Base-by-base conservation (phyloP, 352 stramenopile species). In the Phytophthora rubi region DNA sequence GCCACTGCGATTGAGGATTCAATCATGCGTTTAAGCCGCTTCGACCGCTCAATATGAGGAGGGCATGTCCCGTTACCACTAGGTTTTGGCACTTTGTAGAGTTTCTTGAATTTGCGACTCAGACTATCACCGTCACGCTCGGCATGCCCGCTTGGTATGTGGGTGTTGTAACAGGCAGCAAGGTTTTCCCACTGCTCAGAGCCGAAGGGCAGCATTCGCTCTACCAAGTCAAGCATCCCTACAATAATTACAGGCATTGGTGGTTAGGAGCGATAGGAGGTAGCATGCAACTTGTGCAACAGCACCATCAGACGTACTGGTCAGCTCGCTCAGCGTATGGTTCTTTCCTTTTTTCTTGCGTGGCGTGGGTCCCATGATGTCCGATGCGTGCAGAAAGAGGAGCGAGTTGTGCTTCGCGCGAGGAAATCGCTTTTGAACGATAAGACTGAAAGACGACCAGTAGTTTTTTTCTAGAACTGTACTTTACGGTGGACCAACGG, bases 31-130 rank as follows among this genome's bases (percentile, higher is more conserved):
- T 44, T 44, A 44, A 44, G 35, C 13, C 35, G 12, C 35, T 44
- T 44, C 12, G 35, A 44, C 35, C 35, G 0, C 35, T 44, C 35
- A 44, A 44, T 44, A n/a, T 44, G 35, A 44, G 3, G 37, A 44
- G 12, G 37, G 37, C 37, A 44, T 23, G 16, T 23, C 42, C 42
- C 42, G 42, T 12, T 48, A 21, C 42, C 42, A 23, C 42, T 48
- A 48, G 42, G 42, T 48, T 48, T 48, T 48, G 42, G 42, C 16
- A 48, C 16, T 48, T 48, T 48, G 42, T 48, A 48, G 42, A 23
- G 42, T 23, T 48, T 48, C 42, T 48, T 48, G 42, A 48, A 48
- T 7, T 48, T 48, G 16, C 42, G 42, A n/a, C 42, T 23, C 42
- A 48, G 42, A 10, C 42, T 48, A 23, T 48, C 42, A 48, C 42